A percentile compares a stretch with the other conserved stretches of the same genome.
Conservation (phyloP, 495 filamentous ascomycete genomes). For the Cetradonia linearis region DNA sequence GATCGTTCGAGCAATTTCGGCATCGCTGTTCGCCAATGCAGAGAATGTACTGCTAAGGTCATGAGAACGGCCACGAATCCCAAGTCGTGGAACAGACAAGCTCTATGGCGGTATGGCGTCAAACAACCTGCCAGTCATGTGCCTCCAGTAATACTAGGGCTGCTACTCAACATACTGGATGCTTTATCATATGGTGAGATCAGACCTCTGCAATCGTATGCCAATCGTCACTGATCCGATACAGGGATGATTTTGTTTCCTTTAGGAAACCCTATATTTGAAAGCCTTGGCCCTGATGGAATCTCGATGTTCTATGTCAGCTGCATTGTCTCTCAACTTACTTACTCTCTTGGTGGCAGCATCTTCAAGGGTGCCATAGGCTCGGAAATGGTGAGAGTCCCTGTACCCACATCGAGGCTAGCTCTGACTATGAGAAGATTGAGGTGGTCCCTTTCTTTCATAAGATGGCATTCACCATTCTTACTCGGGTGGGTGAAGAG, state of each 20-base stretch:
- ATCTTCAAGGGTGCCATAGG: slow-evolving; percentile 87
- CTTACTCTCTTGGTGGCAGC: slow-evolving; percentile 78
- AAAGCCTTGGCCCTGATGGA: slow-evolving; percentile 74
- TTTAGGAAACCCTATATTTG: slow-evolving; percentile 72
- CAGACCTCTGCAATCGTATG: background rate
- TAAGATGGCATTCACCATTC: slow-evolving; percentile 88
- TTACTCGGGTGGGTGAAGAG: slow-evolving; percentile 60
- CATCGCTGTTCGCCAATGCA: slow-evolving; percentile 25
- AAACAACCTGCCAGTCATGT: slow-evolving; percentile 58
- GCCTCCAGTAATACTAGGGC: slow-evolving; percentile 77
- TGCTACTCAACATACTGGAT: slow-evolving; percentile 87
- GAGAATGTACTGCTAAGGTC: slow-evolving; percentile 2
- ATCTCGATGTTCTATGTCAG: slow-evolving; percentile 99
- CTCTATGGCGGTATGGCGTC: slow-evolving; percentile 53
- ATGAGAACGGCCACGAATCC: slow-evolving; percentile 37
- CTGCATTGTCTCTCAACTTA: slow-evolving; percentile 85
- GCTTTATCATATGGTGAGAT: slow-evolving; percentile 77
- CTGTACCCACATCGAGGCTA: background rate
- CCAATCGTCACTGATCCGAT: slow-evolving; percentile 8
- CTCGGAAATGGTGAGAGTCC: slow-evolving; percentile 67
- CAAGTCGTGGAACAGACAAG: slow-evolving; percentile 59
- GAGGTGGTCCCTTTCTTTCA: slow-evolving; percentile 98
- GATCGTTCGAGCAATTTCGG: slow-evolving; percentile 21
- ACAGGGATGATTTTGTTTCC: slow-evolving; percentile 89
- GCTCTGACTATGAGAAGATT: slow-evolving; percentile 45